Conservation (phyloP, 805 yeast genomes). For the Jamesozyma gamospora region DNA sequence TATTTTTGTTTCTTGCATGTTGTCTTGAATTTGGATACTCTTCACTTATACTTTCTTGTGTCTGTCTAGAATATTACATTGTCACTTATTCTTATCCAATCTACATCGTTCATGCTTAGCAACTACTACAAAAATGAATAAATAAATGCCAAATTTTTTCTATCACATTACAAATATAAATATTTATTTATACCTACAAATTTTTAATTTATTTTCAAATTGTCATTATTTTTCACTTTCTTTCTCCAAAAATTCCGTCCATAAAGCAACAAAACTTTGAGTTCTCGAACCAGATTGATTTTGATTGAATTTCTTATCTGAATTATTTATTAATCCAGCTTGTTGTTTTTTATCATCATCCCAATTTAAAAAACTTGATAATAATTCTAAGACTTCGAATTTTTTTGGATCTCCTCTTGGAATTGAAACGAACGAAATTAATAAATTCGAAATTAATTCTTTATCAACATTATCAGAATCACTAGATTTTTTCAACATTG, state of each 20-base stretch:
- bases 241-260: conserved; percentile 74
- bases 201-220: too few relatives aligned
- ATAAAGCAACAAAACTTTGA: conserved; percentile 57
- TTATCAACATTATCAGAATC: conserved; percentile 73
- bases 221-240: conserved; percentile 38
- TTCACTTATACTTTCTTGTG: too few relatives aligned
- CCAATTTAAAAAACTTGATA: conserved; percentile 81
- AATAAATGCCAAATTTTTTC: too few relatives aligned
- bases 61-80: too few relatives aligned
- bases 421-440: conserved; percentile 73
- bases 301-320: conserved; percentile 5
- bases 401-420: conserved; percentile 93
- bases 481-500: conserved; percentile 69
- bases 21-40: too few relatives aligned
- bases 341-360: conserved; percentile 66
- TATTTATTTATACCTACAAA: too few relatives aligned
- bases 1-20: too few relatives aligned
- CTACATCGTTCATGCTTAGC: too few relatives aligned
- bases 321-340: conserved; percentile 49
- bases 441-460: conserved; percentile 76
- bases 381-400: conserved; percentile 80
- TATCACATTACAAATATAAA: too few relatives aligned
- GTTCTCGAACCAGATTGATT: conserved; percentile 27
- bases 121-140: too few relatives aligned
- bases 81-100: too few relatives aligned